A percentile compares a stretch with the other conserved stretches of the same genome.
phyloP scores from a whole-genome alignment of 768 basidiomycete species.

The Termitomyces sp. region DNA sequence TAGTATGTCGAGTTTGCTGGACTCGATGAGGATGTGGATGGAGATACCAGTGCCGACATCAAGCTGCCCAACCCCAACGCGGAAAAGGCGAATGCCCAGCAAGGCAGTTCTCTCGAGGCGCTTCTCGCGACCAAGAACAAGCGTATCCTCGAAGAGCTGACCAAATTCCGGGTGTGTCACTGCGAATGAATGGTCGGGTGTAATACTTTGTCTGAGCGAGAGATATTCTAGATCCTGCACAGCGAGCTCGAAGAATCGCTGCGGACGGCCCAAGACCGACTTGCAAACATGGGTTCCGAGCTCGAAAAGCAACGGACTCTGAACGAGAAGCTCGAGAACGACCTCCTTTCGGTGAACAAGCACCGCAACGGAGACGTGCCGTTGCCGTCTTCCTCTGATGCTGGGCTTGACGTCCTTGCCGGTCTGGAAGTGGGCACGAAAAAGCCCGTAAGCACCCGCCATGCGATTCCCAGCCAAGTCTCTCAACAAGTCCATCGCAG shows the following conservation, averaged over 20 bases:
- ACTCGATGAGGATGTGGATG: constrained; percentile 69
- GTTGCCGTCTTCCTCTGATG: constrained; percentile 20
- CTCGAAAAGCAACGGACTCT: constrained; percentile 72
- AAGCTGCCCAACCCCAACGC: constrained; percentile 85
- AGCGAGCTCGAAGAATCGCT: constrained; percentile 74
- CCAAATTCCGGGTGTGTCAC: constrained; percentile 70
- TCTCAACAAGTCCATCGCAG: neutral
- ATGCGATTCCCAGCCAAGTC: neutral
- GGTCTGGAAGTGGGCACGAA: constrained; percentile 62
- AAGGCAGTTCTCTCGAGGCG: constrained; percentile 81
- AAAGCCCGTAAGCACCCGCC: constrained; percentile 32
- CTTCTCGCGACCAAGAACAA: constrained; percentile 94
- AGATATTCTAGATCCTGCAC: constrained; percentile 60
- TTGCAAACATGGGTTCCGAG: constrained; percentile 55
- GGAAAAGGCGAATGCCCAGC: constrained; percentile 69
- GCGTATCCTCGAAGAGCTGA: constrained; percentile 85
- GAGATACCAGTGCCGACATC: constrained; percentile 35
- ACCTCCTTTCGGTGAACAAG: constrained; percentile 77
- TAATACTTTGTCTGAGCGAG: neutral
- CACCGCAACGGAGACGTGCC: constrained; percentile 33
- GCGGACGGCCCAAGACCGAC: constrained; percentile 46
- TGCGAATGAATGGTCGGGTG: neutral
- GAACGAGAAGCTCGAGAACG: constrained; percentile 90
- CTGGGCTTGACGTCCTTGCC: constrained; percentile 55
- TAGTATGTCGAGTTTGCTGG: constrained; percentile 97